phyloP scores from a whole-genome alignment of 2,329 filamentous ascomycete species.

The Phialemoniopsis sp. region DNA sequence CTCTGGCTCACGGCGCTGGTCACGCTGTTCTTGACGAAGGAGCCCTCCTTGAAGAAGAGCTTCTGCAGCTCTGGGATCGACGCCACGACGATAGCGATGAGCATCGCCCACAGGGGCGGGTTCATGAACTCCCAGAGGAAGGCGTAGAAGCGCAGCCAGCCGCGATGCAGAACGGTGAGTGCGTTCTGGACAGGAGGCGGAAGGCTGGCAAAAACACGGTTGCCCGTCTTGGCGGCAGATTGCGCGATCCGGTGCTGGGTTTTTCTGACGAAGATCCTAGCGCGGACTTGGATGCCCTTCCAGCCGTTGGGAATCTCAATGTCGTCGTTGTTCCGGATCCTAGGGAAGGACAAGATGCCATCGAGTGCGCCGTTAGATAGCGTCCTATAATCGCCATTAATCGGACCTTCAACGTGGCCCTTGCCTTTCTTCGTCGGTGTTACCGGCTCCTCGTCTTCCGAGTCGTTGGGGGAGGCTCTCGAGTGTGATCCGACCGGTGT shows the following conservation, averaged over 20 bases:
- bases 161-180: conserved; percentile 21
- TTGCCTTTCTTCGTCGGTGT: conserved; percentile 17
- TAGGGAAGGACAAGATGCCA: conserved; percentile 61
- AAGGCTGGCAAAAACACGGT: conserved; percentile 27
- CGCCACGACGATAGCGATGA: conserved; percentile 84
- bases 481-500: conserved; percentile 50
- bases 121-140: conserved; percentile 96
- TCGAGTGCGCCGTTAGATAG: conserved; percentile 32
- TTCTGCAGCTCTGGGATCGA: conserved; percentile 79
- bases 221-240: conserved; percentile 11
- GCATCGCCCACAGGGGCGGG: conserved; percentile 95
- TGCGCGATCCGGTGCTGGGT: conserved; percentile 4
- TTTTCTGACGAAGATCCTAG: conserved; percentile 23
- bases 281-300: conserved; percentile 33
- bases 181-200: conserved; percentile 34
- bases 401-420: conserved; percentile 6
- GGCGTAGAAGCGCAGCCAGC: conserved; percentile 43
- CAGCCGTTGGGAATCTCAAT: conserved; percentile 33
- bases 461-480: conserved; percentile 41
- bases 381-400: conserved; percentile 22
- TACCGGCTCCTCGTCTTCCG: conserved; percentile 39
- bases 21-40: conserved; percentile 89
- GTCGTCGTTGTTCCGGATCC: conserved; percentile 40
- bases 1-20: conserved; percentile 82
- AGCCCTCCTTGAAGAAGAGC: conserved; percentile 83